Conservation (phyloP, 371 early-diverging fungal species). For the Apophysomyces ossiformis region DNA sequence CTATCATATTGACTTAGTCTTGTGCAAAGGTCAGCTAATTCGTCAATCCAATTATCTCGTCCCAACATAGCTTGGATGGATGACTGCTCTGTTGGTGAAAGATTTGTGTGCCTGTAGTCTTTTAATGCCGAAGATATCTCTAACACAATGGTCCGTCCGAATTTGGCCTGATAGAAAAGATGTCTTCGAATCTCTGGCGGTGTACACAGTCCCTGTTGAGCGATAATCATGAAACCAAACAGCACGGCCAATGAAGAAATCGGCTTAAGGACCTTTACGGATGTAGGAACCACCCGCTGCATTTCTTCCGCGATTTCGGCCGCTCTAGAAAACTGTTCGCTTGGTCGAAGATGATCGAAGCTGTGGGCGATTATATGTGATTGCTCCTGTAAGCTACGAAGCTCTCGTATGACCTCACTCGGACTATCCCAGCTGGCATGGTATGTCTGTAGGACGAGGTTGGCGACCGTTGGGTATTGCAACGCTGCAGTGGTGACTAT, state of each 20-base stretch:
- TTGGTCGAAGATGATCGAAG: slow-evolving; percentile 32
- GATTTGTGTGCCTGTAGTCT: slow-evolving; percentile 26
- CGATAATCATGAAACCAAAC: slow-evolving; percentile 31
- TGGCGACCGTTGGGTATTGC: slow-evolving; percentile 1
- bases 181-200: slow-evolving; percentile 38
- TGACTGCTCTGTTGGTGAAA: slow-evolving; percentile 7
- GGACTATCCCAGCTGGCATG: not conserved
- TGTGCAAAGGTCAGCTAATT: slow-evolving; percentile 13
- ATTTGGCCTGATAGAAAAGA: slow-evolving; percentile 36
- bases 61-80: slow-evolving; percentile 1
- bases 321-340: slow-evolving; percentile 41
- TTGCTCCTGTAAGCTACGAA: slow-evolving; percentile 23
- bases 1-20: slow-evolving; percentile 18
- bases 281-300: slow-evolving; percentile 24
- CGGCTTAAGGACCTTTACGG: slow-evolving; percentile 21
- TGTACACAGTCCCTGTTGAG: slow-evolving; percentile 28
- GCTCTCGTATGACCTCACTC: slow-evolving; percentile 14
- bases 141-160: slow-evolving; percentile 39
- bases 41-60: slow-evolving; percentile 1
- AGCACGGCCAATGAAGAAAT: slow-evolving; percentile 23
- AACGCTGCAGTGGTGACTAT: slow-evolving; percentile 28
- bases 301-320: slow-evolving; percentile 27
- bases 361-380: slow-evolving; percentile 28
- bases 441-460: not conserved
- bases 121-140: slow-evolving; percentile 40